phyloP scores from a whole-genome alignment of 2,329 filamentous ascomycete species.

The Exophiala alcalophila region DNA sequence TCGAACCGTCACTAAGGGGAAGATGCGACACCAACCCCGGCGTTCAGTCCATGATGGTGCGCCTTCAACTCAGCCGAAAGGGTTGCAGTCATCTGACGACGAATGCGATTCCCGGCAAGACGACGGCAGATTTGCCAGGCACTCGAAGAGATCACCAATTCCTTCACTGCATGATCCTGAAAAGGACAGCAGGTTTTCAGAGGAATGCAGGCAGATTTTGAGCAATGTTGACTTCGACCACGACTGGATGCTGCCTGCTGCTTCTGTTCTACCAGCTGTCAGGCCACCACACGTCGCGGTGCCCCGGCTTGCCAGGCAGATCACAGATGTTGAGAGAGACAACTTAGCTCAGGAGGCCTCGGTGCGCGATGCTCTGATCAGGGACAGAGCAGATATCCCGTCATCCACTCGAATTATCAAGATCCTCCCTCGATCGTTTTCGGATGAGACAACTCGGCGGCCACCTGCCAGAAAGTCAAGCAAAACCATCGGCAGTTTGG shows the following conservation, averaged over 20 bases:
- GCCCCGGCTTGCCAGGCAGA: not conserved
- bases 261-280: slow-evolving; percentile 6
- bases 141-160: slow-evolving; percentile 10
- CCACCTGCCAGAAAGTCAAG: not conserved
- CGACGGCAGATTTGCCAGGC: not conserved
- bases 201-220: slow-evolving; percentile 22
- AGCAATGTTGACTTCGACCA: slow-evolving; percentile 19
- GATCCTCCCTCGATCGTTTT: not conserved
- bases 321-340: not conserved
- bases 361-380: slow-evolving; percentile 5
- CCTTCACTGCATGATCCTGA: slow-evolving; percentile 25
- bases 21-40: too few species aligned
- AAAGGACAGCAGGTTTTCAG: slow-evolving; percentile 18
- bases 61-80: not conserved
- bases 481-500: not conserved
- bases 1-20: slow-evolving; percentile 2
- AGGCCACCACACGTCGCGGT: not conserved
- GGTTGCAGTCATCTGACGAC: not conserved
- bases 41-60: too few species aligned
- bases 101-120: not conserved
- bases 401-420: not conserved
- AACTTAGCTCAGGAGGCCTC: slow-evolving; percentile 7
- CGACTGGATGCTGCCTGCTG: slow-evolving; percentile 15
- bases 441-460: not conserved
- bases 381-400: not conserved